Evolutionary conservation across 2,329 filamentous ascomycete genomes (phyloP).

Genomic region (Ophiostoma quercus): DNA sequence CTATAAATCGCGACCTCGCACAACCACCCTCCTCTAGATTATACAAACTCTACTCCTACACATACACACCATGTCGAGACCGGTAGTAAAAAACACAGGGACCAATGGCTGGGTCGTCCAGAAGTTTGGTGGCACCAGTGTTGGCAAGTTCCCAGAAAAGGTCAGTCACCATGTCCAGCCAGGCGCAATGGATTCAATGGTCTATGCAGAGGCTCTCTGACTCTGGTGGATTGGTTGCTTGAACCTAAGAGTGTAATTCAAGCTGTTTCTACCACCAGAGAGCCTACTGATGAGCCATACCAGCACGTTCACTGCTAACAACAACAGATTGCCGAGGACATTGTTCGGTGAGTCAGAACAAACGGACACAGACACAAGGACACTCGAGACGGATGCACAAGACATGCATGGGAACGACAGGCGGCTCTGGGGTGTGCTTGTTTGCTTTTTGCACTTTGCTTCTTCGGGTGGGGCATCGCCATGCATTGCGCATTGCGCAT

Average conservation of each 20-base stretch:
- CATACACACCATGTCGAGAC: conserved; percentile 23
- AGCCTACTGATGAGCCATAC: conserved; percentile 25
- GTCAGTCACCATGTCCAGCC: conserved; percentile 33
- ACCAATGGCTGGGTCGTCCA: conserved; percentile 49
- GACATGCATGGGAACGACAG: conserved; percentile 3
- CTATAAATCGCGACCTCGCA: not conserved
- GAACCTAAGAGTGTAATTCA: not conserved
- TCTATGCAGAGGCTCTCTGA: not conserved
- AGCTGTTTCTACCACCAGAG: conserved; percentile 30
- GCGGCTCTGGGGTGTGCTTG: not conserved
- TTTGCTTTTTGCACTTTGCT: not conserved
- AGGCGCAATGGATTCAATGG: not conserved
- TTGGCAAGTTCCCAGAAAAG: conserved; percentile 53
- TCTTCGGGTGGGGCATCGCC: not conserved
- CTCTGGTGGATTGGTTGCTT: not conserved
- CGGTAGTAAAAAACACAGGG: conserved; percentile 23
- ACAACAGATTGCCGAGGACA: conserved; percentile 29
- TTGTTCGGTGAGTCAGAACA: conserved; percentile 27
- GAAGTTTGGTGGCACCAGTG: conserved; percentile 57
- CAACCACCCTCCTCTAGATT: not conserved
- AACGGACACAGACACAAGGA: not conserved
- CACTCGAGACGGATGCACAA: not conserved
- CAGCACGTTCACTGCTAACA: not conserved
- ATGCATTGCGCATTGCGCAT: not conserved
- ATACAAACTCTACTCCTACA: not conserved